Percentiles rank a stretch among this genome's conserved stretches.
phyloP scores from a whole-genome alignment of 257 asterid genomes.

The Nicotiana tabacum region DNA sequence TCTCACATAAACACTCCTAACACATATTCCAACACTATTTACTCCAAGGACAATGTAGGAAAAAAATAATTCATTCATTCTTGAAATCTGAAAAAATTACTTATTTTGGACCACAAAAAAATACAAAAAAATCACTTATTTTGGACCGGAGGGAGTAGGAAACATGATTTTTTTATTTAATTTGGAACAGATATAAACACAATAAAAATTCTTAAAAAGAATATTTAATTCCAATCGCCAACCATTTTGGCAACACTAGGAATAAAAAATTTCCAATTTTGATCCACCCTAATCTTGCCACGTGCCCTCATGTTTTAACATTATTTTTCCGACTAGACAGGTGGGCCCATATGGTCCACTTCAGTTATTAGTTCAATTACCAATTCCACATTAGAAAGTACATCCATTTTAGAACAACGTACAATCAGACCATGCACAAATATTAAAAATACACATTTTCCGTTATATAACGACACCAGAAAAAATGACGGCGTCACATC shows the following conservation, averaged over 20 bases:
- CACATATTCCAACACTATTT: too few relatives aligned
- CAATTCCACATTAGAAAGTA: slow-evolving; percentile 24
- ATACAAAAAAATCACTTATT: too few relatives aligned
- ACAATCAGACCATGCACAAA: neutral
- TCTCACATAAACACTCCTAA: too few relatives aligned
- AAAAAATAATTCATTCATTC: too few relatives aligned
- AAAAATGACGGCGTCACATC: slow-evolving; percentile 45
- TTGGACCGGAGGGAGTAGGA: too few relatives aligned
- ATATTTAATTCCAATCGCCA: too few relatives aligned
- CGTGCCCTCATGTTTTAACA: neutral
- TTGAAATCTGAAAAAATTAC: too few relatives aligned
- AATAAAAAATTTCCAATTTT: neutral
- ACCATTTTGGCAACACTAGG: neutral
- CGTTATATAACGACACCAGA: slow-evolving; percentile 36
- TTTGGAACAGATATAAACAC: too few relatives aligned
- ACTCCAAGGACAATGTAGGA: too few relatives aligned
- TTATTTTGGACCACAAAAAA: too few relatives aligned
- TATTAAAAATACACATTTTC: slow-evolving; percentile 12
- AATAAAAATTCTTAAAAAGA: too few relatives aligned
- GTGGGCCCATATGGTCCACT: slow-evolving; percentile 59
- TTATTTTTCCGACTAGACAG: slow-evolving; percentile 27
- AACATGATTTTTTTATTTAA: too few relatives aligned
- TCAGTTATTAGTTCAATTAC: neutral
- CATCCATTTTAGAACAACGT: neutral
- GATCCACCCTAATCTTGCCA: neutral